Evolutionary conservation across 345 rosid genomes (phyloP), one percentile per base, ranked within the genome.

Genomic region (Eucalyptus cladocalyx): DNA sequence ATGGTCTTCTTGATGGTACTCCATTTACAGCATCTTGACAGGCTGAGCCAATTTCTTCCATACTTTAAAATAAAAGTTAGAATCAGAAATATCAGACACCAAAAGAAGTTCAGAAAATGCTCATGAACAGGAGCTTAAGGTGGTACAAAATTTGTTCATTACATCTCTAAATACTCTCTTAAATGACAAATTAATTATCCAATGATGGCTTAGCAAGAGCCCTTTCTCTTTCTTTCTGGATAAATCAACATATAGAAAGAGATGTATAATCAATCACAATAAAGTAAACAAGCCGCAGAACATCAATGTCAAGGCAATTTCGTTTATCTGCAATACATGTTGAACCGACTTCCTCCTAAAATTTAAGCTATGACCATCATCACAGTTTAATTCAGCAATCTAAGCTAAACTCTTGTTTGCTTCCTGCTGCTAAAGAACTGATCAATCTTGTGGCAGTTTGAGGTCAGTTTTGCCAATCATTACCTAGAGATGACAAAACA

Each of bases 41-140:
- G 49, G 98, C 98, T 89, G 91, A 91, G 92, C 95, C 94, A 89
- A 97, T 95, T 93, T 97, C 99, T 67, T 96, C 98, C 98, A 97
- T 94, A 86, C 98, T 97, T 56, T 40, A 89, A 86, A 86, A 65
- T 49, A 89, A 32, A 87, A 87, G 43, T 51, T 49, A 28, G 60
- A 65, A 40, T 56, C 37, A 87, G 40, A 83, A 28, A 48, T 47
- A 23, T 47, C 45, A 89, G n/a, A 85, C 45, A 86, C 26, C 30
- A 34, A 58, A 58, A 4, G 28, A 58, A 6, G 24, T 26, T 28
- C 69, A 60, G 86, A 49, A 88, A 56, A 43, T 21, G 17, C 13
- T 43, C 53, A 45, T 32, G 42, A 37, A 67, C 28, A 72, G 37
- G 24, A 86, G 21, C 56, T 47, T 16, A 86, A 50, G 37, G 23